A percentile compares a stretch with the other conserved stretches of the same genome.
These are phyloP conservation scores for Brassica juncea DNA, from an alignment of 345 rosid species.

Conservation along the genomic window DNA sequence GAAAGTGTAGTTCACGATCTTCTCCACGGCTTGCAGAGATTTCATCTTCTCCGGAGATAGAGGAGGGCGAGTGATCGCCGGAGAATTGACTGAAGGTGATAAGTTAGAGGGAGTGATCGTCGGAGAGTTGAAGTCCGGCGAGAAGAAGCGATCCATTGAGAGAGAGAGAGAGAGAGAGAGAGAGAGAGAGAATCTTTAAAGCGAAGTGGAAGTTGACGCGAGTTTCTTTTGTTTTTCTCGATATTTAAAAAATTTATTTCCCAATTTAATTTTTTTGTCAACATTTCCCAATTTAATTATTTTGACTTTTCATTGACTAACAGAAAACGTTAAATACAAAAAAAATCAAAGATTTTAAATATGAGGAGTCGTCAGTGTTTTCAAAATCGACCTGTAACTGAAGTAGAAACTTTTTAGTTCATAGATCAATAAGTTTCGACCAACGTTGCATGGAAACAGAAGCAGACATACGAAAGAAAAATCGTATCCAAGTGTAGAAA, in stretches of 20 bases:
- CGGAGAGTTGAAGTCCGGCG: constrained; percentile 22
- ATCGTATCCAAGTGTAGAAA: no score
- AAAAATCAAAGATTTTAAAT: not conserved
- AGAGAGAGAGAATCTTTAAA: constrained; percentile 8
- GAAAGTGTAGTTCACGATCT: constrained; percentile 54
- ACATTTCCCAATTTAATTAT: constrained; percentile 2
- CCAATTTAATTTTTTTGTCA: not conserved
- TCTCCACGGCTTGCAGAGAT: constrained; percentile 52
- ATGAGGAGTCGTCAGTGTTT: no score
- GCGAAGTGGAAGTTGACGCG: not conserved
- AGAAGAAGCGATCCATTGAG: constrained; percentile 25
- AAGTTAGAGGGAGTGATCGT: constrained; percentile 9
- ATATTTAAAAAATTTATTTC: not conserved
- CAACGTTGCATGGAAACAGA: no score
- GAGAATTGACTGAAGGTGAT: not conserved
- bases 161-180: not conserved
- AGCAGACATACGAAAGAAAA: no score
- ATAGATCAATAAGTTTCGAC: no score
- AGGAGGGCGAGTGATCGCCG: not conserved
- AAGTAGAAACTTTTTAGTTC: no score
- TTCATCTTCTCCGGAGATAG: constrained; percentile 44
- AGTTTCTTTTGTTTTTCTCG: constrained; percentile 8
- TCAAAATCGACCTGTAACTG: no score
- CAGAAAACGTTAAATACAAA: not conserved
- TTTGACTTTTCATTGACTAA: constrained; percentile 19